Conservation (phyloP, 225 moss, liverwort and hornwort genomes). For the Antitrichia curtipendula region DNA sequence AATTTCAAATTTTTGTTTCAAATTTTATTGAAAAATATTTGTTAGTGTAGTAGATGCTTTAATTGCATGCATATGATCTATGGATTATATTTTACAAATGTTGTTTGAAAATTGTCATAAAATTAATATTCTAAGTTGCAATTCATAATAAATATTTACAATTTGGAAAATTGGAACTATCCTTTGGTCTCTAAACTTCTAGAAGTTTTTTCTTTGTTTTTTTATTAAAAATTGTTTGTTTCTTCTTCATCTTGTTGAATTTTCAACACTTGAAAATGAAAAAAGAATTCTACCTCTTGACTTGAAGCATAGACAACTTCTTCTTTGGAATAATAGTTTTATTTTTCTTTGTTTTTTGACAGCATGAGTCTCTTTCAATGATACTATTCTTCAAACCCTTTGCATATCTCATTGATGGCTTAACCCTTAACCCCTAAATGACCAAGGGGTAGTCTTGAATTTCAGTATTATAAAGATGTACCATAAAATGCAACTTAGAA, state of each 20-base stretch:
- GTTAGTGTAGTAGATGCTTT: neutral
- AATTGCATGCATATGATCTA: accelerated
- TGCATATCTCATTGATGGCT: accelerated
- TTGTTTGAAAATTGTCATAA: neutral
- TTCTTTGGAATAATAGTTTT: neutral
- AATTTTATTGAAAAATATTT: neutral
- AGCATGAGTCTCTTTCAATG: accelerated
- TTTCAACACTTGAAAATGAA: neutral
- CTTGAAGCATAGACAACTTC: accelerated
- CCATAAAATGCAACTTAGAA: too few species aligned
- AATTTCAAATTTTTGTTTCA: neutral
- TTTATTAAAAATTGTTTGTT: accelerated
- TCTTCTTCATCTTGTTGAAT: neutral
- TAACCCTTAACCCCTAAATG: neutral
- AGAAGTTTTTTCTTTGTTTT: accelerated
- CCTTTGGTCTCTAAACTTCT: neutral
- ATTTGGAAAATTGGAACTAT: neutral
- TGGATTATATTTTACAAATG: neutral
- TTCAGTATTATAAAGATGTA: too few species aligned
- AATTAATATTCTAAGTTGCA: neutral
- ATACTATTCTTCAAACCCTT: accelerated
- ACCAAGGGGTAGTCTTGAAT: too few species aligned
- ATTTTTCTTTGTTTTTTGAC: neutral
- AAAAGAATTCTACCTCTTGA: neutral
- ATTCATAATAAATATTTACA: neutral